Evolutionary conservation across 495 filamentous ascomycete genomes (phyloP), one percentile per base, ranked within the genome.

Genomic region (Hypoxylon fragiforme): DNA sequence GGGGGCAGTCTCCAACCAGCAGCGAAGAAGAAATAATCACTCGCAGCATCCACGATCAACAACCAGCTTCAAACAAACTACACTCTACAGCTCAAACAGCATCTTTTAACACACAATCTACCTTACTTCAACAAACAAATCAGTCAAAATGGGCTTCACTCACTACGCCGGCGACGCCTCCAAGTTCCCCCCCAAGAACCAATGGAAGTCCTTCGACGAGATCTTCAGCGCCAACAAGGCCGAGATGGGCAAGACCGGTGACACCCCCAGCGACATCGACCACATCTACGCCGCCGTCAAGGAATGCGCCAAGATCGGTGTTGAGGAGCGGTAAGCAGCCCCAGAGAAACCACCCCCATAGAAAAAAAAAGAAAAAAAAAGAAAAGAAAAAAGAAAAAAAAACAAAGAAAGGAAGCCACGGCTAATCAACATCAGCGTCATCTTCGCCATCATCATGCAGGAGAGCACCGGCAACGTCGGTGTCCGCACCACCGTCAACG

Each of bases 361-460:
- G 22, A 44, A 24, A 40, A 12, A 32, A 14, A 14, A n/a, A n/a
- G n/a, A n/a, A n/a, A n/a, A n/a, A n/a, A n/a, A n/a, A n/a, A n/a
- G n/a, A n/a, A n/a, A n/a, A n/a, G n/a, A n/a, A n/a, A n/a, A n/a
- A n/a, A n/a, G n/a, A n/a, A n/a, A n/a, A n/a, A n/a, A n/a, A n/a
- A n/a, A n/a, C n/a, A n/a, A n/a, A n/a, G n/a, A 34, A 34, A 4
- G n/a, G 12, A 34, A 34, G 12, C 5, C 26, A 16, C 11, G 18
- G 12, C 51, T 50, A 47, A 55, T 28, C 24, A 14, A 11, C 3
- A 22, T 2, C 28, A 57, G 52, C 21, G 65, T 73, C 57, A 75
- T 75, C 60, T 62, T 75, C 37, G 62, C 51, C 50, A 72, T 73
- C 51, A 74, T 75, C 61, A 73, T 76, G 69, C 72, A 76, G 51